Evolutionary conservation across 2,329 filamentous ascomycete genomes (phyloP), one percentile per base, ranked within the genome.

Genomic region (Fonsecaea pugnacius): DNA sequence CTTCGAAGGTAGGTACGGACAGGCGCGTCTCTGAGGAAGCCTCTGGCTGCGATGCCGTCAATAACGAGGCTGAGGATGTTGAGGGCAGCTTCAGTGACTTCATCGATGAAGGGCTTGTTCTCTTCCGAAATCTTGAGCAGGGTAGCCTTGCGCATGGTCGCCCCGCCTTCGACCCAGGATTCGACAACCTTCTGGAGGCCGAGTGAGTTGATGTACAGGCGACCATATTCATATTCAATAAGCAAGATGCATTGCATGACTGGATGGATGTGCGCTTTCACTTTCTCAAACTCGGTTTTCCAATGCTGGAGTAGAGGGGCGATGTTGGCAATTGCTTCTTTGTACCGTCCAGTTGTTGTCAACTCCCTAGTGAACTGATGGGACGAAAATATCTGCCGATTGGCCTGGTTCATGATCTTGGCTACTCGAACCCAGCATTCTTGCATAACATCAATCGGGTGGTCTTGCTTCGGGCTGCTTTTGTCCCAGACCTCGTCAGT

Each of bases 371-470:
- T 98, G 74, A 93, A 89, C 68, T 94, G 89, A 64, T 91, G 89
- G 16, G 92, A 96, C 32, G 89, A 86, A 77, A 98, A 99, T 3
- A 99, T 83, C 70, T 89, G 87, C 73, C 96, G 88, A 72, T 98
- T 98, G 58, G 91, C 92, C 70, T 90, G 84, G 72, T 96, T 90
- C 90, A 98, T 96, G 66, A 94, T 87, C 71, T 92, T 90, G 69
- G 92, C 96, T 72, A 99, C 92, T 35, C 92, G 91, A 4, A 93
- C 89, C 95, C 95, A 99, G 75, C 92, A 96, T 76, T 96, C 90
- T 63, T 88, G 82, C 71, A 87, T 85, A 35, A 81, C 76, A 69
- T 88, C 85, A 64, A 87, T 79, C n/a, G 76, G 68, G 65, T 79
- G 74, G 4, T 71, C 71, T 61, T 64, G 62, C 7, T 38, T 60